These are phyloP conservation scores for Simplicillium aogashimaense DNA, from an alignment of 2,329 filamentous ascomycete species.

Conservation along the genomic window DNA sequence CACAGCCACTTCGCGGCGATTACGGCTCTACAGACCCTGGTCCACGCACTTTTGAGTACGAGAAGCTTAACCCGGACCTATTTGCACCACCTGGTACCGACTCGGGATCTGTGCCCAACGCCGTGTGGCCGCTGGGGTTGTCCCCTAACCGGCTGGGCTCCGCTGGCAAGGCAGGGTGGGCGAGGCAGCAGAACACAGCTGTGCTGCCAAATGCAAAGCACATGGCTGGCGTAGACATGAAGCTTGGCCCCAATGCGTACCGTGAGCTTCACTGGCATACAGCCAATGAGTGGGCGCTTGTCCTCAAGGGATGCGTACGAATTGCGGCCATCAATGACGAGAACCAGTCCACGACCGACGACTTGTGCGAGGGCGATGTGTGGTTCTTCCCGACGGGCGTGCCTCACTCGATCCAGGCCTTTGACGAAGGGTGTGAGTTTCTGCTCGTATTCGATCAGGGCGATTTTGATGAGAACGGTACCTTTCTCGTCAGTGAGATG, in stretches of 20 bases:
- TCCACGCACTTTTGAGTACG: slow-evolving; percentile 37
- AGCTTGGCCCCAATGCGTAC: slow-evolving; percentile 45
- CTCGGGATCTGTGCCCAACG: slow-evolving; percentile 32
- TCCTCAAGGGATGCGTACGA: slow-evolving; percentile 43
- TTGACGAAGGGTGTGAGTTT: slow-evolving; percentile 46
- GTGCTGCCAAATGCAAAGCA: slow-evolving; percentile 37
- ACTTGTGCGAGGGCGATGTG: slow-evolving; percentile 38
- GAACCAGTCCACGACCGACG: slow-evolving; percentile 34
- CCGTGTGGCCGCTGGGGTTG: slow-evolving; percentile 45
- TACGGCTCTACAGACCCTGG: slow-evolving; percentile 41
- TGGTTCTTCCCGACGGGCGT: slow-evolving; percentile 43
- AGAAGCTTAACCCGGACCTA: slow-evolving; percentile 43
- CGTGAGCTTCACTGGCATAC: slow-evolving; percentile 57
- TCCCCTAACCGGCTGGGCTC: slow-evolving; percentile 37
- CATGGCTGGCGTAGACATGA: slow-evolving; percentile 52
- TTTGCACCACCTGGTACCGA: slow-evolving; percentile 45
- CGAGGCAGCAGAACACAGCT: slow-evolving; percentile 39
- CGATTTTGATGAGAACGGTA: slow-evolving; percentile 47
- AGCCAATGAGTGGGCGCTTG: slow-evolving; percentile 39
- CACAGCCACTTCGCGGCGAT: slow-evolving; percentile 44
- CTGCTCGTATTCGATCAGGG: slow-evolving; percentile 51
- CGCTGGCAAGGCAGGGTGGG: slow-evolving; percentile 38
- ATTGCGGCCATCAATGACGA: slow-evolving; percentile 42
- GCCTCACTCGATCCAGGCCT: slow-evolving; percentile 43
- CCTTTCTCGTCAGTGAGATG: slow-evolving; percentile 46